These are phyloP conservation scores for Trametopsis cervina DNA, from an alignment of 768 basidiomycete genomes.

Conservation along the genomic window DNA sequence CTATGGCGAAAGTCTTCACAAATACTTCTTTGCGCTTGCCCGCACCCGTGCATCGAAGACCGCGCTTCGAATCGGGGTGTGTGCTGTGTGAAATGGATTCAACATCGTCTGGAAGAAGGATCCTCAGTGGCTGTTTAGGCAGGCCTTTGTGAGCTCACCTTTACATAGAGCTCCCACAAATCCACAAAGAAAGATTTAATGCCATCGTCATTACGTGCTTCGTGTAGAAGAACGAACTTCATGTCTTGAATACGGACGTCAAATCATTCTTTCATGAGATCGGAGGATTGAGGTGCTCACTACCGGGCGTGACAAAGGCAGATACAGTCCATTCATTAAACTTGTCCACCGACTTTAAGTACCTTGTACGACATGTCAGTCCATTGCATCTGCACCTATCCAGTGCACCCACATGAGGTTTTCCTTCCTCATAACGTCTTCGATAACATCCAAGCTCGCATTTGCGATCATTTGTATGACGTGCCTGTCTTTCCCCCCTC, in stretches of 20 bases:
- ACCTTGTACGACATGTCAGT: conserved; percentile 46
- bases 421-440: conserved; percentile 85
- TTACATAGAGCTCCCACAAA: conserved; percentile 95
- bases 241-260: conserved; percentile 52
- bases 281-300: conserved; percentile 44
- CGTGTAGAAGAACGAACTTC: conserved; percentile 92
- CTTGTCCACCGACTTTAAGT: conserved; percentile 90
- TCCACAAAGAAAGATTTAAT: conserved; percentile 90
- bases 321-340: conserved; percentile 99
- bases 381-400: neutral
- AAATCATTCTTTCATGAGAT: conserved; percentile 1
- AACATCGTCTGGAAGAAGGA: conserved; percentile 58
- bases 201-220: conserved; percentile 95
- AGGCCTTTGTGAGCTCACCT: conserved; percentile 46
- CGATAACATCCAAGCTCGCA: conserved; percentile 89
- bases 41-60: conserved; percentile 82
- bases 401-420: conserved; percentile 57
- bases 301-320: conserved; percentile 90
- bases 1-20: conserved; percentile 37
- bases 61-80: conserved; percentile 70
- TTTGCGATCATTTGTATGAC: conserved; percentile 99
- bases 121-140: conserved; percentile 11
- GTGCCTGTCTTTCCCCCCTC: conserved; percentile 82
- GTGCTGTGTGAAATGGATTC: conserved; percentile 96
- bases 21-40: conserved; percentile 78